phyloP scores from a whole-genome alignment of 2,329 filamentous ascomycete genomes.

The Cercospora sp. region DNA sequence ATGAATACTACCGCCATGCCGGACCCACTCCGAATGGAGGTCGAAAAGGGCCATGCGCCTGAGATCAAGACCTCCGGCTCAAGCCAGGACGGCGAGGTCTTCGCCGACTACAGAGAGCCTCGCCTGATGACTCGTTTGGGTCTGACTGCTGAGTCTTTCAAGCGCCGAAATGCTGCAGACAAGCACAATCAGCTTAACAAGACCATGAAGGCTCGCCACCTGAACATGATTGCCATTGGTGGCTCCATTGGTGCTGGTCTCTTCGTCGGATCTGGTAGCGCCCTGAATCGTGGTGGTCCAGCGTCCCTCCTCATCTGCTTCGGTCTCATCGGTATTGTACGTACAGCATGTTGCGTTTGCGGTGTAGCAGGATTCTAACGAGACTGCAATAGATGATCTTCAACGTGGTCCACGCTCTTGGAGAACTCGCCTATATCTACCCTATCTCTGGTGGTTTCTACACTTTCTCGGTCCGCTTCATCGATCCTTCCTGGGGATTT shows the following conservation, averaged over 20 bases:
- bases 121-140: slow-evolving; percentile 36
- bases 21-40: slow-evolving; percentile 15
- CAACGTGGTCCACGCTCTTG: slow-evolving; percentile 45
- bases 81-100: slow-evolving; percentile 27
- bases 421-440: slow-evolving; percentile 45
- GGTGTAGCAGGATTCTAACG: neutral
- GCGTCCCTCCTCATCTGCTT: slow-evolving; percentile 42
- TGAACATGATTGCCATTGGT: slow-evolving; percentile 41
- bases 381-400: slow-evolving; percentile 41
- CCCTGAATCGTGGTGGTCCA: slow-evolving; percentile 53
- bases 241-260: slow-evolving; percentile 55
- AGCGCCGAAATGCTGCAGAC: slow-evolving; percentile 34
- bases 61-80: slow-evolving; percentile 17
- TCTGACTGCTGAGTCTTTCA: slow-evolving; percentile 37
- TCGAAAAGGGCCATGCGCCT: slow-evolving; percentile 24
- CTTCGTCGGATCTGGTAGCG: slow-evolving; percentile 55
- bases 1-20: slow-evolving; percentile 18
- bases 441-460: slow-evolving; percentile 47
- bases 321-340: slow-evolving; percentile 38
- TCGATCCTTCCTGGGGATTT: slow-evolving; percentile 44
- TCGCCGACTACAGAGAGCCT: slow-evolving; percentile 19
- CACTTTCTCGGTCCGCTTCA: slow-evolving; percentile 47
- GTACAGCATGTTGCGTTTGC: slow-evolving; percentile 7
- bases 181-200: slow-evolving; percentile 39
- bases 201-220: slow-evolving; percentile 35